These are phyloP conservation scores for Solanum chilense DNA, from an alignment of 257 asterid genomes.

Conservation along the genomic window DNA sequence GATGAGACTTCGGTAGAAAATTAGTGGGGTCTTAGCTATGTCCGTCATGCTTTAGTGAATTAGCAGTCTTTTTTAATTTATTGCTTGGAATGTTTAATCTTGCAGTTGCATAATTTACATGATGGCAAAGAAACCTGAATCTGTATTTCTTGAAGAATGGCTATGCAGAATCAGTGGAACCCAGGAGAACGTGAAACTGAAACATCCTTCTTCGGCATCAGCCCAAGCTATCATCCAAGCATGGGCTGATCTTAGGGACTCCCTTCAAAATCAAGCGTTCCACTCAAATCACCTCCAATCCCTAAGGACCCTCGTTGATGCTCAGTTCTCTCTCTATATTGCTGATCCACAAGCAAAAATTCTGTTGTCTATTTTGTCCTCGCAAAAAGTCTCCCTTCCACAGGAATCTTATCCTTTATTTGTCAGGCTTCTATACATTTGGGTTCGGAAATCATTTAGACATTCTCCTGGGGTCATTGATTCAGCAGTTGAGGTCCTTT, in stretches of 20 bases:
- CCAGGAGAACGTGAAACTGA: constrained; percentile 15
- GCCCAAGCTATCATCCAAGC: constrained; percentile 81
- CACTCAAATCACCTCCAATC: constrained; percentile 50
- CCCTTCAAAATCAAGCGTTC: constrained; percentile 41
- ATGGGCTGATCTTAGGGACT: constrained; percentile 83
- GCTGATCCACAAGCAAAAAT: constrained; percentile 96
- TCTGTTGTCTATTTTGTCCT: constrained; percentile 57
- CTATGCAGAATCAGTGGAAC: constrained; percentile 22
- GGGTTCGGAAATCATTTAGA: constrained; percentile 73
- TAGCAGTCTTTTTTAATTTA: neutral
- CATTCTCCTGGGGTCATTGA: constrained; percentile 47
- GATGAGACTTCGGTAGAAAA: neutral
- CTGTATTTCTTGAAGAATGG: constrained; percentile 84
- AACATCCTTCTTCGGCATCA: constrained; percentile 32
- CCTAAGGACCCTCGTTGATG: constrained; percentile 38
- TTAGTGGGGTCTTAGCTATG: neutral
- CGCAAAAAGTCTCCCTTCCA: constrained; percentile 33
- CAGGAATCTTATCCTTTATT: constrained; percentile 56
- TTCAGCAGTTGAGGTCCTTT: constrained; percentile 37
- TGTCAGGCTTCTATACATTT: constrained; percentile 65
- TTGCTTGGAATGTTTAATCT: neutral
- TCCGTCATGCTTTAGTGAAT: neutral
- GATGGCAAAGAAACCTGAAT: constrained; percentile 57
- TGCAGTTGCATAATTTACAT: constrained; percentile 20
- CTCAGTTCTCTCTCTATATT: constrained; percentile 57